Evolutionary conservation across 176 grass and related monocot genomes (phyloP).

Genomic region (Lolium rigidum): DNA sequence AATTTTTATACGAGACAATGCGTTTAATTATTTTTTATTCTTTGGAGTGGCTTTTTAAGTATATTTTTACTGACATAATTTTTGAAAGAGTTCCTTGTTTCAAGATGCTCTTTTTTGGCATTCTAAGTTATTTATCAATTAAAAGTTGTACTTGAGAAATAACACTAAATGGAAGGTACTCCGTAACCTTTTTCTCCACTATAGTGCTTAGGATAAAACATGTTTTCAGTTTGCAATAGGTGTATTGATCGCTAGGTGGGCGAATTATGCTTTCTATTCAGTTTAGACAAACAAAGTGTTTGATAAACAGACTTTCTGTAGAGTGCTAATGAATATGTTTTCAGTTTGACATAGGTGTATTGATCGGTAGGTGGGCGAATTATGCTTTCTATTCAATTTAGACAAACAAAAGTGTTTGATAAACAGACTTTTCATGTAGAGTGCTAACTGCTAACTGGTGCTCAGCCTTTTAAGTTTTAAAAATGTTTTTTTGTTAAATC

Average conservation of each 20-base stretch:
- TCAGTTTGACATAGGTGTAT: neutral
- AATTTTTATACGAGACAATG: neutral
- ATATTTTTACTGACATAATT: neutral
- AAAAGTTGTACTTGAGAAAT: neutral
- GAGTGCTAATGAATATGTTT: neutral
- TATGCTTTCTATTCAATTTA: constrained; percentile 5
- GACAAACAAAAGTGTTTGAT: neutral
- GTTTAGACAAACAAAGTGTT: neutral
- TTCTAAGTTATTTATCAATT: neutral
- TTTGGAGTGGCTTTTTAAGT: neutral
- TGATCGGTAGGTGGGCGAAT: neutral
- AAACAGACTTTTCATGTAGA: constrained; percentile 6
- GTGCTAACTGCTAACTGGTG: constrained; percentile 6
- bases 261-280: neutral
- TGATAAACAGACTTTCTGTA: neutral
- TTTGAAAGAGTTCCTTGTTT: neutral
- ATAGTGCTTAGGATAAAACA: neutral
- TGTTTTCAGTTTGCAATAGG: neutral
- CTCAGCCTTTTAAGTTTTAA: neutral
- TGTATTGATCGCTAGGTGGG: neutral
- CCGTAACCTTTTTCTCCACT: neutral
- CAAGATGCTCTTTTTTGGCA: neutral
- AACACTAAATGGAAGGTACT: neutral
- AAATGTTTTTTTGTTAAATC: neutral
- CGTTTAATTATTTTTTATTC: constrained; percentile 13